These are phyloP conservation scores for Silene latifolia DNA, from an alignment of 148 eudicot genomes.

Conservation along the genomic window DNA sequence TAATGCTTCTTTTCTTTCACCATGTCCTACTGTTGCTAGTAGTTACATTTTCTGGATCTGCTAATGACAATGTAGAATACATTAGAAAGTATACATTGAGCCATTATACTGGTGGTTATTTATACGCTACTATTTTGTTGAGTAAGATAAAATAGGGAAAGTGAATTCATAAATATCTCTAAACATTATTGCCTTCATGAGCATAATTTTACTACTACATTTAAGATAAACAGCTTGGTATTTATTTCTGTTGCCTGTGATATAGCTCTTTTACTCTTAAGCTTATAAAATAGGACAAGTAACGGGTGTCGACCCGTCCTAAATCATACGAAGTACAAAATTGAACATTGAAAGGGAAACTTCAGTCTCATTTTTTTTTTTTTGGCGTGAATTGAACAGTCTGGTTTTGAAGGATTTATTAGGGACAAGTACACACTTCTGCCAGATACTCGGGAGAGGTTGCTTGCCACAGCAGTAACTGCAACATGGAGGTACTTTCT, in stretches of 20 bases:
- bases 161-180: too few relatives aligned
- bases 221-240: too few relatives aligned
- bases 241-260: not conserved
- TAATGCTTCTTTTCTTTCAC: not conserved
- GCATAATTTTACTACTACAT: not conserved
- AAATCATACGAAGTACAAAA: not conserved
- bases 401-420: constrained; percentile 92
- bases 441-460: constrained; percentile 91
- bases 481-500: constrained; percentile 84
- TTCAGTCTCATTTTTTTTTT: not conserved
- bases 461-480: constrained; percentile 84
- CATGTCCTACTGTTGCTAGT: not conserved
- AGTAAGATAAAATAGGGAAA: not conserved
- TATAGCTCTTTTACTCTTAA: not conserved
- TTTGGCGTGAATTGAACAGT: constrained; percentile 39
- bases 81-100: not conserved
- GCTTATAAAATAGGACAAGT: not conserved
- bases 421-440: constrained; percentile 80
- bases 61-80: not conserved
- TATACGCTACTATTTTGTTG: not conserved
- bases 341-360: not conserved
- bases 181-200: too few relatives aligned
- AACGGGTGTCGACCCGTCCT: not conserved
- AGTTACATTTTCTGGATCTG: not conserved
- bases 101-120: not conserved